Base-by-base conservation (phyloP, 768 basidiomycete species). In the Cystofilobasidium macerans region DNA sequence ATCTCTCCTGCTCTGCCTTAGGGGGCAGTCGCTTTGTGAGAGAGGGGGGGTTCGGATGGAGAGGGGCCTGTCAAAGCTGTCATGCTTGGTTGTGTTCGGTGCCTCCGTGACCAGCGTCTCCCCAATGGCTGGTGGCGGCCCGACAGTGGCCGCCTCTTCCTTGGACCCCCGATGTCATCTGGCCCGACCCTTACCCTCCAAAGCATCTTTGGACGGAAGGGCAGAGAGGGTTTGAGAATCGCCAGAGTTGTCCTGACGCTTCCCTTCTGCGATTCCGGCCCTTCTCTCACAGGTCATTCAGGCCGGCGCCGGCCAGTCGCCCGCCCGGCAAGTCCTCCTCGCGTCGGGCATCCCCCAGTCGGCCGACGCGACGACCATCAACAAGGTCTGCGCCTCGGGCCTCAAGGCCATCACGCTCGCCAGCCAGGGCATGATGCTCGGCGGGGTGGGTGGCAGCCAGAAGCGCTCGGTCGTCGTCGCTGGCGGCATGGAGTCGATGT, bases 401-500 rank as follows among this genome's bases (percentile, higher is more conserved):
- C 80, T 99, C 82, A 98, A 98, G 78, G 82, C 93, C 33, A 84
- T 98, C 78, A 95, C 91, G 77, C 81, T 98, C 69, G 95, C 90
- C 64, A 82, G 90, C 32, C 95, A 98, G 79, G 84, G 82, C 72
- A 90, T 99, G 73, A 82, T 85, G 75, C 81, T 85, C 28, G 95
- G 95, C 59, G 67, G 67, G 9, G 59, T 47, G 35, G 67, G 67
- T 33, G 67, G 67, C 47, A 45, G 38, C n/a, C 67, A 68, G 57
- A 85, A 94, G 75, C 85, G 87, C 67, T 84, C 78, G 45, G 83
- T 95, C 58, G 87, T 95, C 71, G 89, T 85, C 30, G 93, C 93
- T 64, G 95, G 95, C 71, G 95, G 95, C 68, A 95, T 91, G 90
- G 95, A 99, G 80, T 92, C 89, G 79, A 99, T 99, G 95, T 93